phyloP scores from a whole-genome alignment of 164 flowering plant genomes.

The Liquidambar formosana region DNA sequence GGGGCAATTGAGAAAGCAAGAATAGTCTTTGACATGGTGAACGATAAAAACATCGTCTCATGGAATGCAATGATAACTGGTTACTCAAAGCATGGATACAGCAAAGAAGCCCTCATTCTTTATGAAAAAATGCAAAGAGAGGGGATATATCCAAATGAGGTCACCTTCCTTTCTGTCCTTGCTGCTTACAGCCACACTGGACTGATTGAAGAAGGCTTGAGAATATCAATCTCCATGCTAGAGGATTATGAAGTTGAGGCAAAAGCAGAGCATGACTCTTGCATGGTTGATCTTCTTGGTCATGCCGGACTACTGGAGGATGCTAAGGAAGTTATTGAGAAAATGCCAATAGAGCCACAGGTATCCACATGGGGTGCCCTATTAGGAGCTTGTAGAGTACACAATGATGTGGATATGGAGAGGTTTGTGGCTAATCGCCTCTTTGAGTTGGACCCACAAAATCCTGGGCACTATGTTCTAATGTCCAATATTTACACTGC shows the following conservation, averaged over 20 bases:
- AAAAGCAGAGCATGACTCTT: conserved; percentile 25
- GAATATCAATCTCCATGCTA: conserved; percentile 20
- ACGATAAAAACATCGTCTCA: conserved; percentile 11
- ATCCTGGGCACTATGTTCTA: conserved; percentile 25
- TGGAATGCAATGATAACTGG: conserved; percentile 31
- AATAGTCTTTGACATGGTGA: conserved; percentile 15
- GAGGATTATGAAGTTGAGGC: conserved; percentile 16
- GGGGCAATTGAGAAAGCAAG: conserved; percentile 22
- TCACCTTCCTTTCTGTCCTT: conserved; percentile 20
- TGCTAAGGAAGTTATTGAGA: conserved; percentile 24
- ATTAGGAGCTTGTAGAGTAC: conserved; percentile 21
- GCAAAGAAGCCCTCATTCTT: conserved; percentile 14
- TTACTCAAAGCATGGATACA: conserved; percentile 22
- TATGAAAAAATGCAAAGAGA: conserved; percentile 18
- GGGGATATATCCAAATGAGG: conserved; percentile 18
- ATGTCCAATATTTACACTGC: conserved; percentile 25
- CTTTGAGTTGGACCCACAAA: conserved; percentile 25
- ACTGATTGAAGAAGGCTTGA: conserved; percentile 21
- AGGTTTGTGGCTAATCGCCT: conserved; percentile 19
- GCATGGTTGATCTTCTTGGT: conserved; percentile 21
- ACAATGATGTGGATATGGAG: conserved; percentile 18
- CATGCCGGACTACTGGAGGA: conserved; percentile 21
- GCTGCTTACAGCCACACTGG: conserved; percentile 25
- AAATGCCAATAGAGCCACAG: conserved; percentile 26
- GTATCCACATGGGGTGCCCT: conserved; percentile 30